Evolutionary conservation across 2,329 filamentous ascomycete genomes (phyloP), one percentile per base, ranked within the genome.

Genomic region (Dactylellina parvicollis): DNA sequence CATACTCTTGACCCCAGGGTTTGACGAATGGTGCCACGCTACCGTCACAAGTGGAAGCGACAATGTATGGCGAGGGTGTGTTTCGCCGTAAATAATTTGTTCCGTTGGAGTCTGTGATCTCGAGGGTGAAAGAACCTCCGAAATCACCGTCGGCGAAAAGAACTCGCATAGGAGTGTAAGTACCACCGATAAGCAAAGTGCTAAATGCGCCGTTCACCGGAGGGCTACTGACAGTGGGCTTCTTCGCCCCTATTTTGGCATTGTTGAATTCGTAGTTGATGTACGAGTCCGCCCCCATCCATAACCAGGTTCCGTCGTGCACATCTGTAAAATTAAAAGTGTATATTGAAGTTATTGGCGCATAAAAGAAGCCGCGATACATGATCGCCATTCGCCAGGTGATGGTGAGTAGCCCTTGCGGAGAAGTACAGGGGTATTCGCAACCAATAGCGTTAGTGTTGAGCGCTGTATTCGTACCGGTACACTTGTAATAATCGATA

Each of bases 51-150:
- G 38, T 42, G 7, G 7, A 4, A 9, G 38, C 4, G 7, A 42
- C 8, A 16, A 42, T 9, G 16, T 42, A 42, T 42, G 7, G 8
- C 8, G 38, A 42, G n/a, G 7, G 4, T 16, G 4, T 4, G n/a
- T 42, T 42, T 9, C 38, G 7, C 16, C 4, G 4, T n/a, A 42
- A 42, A 57, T 57, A 57, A 57, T 42, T 24, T 24, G 42, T 57
- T 24, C 54, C 54, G 34, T 28, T 14, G 28, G 26, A 26, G 54
- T 57, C 54, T 18, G 40, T 42, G 26, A 57, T 44, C 26, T 57
- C 36, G 2, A 57, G 10, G 30, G 38, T 28, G n/a, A 42, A 42
- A 9, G 38, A 42, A n/a, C 38, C 38, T 9, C 38, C 38, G 4
- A 16, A 42, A 42, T 42, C 38, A n/a, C 38, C 38, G n/a, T 42